A percentile compares a stretch with the other conserved stretches of the same genome.
Conservation (phyloP, 1,284 basidiomycete species). For the Chiua sp. region DNA sequence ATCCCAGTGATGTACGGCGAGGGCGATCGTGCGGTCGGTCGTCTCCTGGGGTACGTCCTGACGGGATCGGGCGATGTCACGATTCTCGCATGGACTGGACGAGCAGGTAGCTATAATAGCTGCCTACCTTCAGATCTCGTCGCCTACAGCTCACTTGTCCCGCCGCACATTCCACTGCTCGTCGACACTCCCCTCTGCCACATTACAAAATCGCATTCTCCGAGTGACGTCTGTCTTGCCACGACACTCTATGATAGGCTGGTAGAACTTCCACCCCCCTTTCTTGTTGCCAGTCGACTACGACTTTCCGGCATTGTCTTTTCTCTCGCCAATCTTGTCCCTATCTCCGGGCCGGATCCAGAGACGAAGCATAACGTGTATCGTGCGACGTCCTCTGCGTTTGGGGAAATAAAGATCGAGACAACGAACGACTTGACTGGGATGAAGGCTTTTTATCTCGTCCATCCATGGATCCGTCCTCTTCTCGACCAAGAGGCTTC, state of each 20-base stretch:
- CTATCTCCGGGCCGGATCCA: not conserved
- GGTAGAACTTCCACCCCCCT: not conserved
- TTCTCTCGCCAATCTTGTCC: not conserved
- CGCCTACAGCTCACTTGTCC: not conserved
- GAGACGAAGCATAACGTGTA: not conserved
- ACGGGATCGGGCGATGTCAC: conserved; percentile 2
- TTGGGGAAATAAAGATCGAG: not conserved
- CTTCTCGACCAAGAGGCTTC: not conserved
- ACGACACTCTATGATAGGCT: not conserved
- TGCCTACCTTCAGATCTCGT: conserved; percentile 1
- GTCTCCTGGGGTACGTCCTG: conserved; percentile 2
- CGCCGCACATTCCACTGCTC: not conserved
- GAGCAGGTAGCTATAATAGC: not conserved
- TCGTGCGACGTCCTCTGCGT: not conserved
- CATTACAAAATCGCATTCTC: not conserved
- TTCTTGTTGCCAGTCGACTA: not conserved
- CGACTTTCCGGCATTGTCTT: not conserved
- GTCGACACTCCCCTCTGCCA: not conserved
- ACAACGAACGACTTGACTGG: not conserved
- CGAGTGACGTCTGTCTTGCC: not conserved
- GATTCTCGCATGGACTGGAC: conserved; percentile 7
- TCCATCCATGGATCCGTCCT: not conserved
- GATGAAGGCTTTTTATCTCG: not conserved
- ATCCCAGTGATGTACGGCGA: not conserved
- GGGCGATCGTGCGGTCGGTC: conserved; percentile 3